phyloP scores from a whole-genome alignment of 441 rosid genomes.

The Adansonia madagascariensis region DNA sequence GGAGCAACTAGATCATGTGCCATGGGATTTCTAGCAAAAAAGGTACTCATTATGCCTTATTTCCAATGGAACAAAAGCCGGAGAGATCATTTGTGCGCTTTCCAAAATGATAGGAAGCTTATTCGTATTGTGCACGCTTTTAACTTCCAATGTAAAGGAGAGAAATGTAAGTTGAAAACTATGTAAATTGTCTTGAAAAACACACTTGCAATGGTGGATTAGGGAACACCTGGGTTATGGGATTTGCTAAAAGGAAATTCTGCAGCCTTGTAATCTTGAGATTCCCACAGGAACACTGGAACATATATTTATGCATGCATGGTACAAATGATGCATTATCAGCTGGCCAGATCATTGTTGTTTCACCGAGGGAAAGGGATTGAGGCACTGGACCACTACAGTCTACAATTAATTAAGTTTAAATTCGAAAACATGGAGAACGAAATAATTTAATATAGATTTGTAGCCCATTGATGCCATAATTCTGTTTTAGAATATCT shows the following conservation, averaged over 20 bases:
- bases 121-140: background rate
- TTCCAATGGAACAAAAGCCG: conserved; percentile 11
- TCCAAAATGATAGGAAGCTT: conserved; percentile 9
- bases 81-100: background rate
- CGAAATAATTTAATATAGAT: background rate
- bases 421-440: background rate
- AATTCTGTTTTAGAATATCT: no score
- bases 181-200: background rate
- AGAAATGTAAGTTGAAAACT: background rate
- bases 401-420: background rate
- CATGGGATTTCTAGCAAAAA: background rate
- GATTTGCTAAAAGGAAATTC: background rate
- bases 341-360: background rate
- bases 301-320: conserved; percentile 16
- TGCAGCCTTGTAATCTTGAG: background rate
- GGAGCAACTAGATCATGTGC: background rate
- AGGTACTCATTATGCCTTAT: background rate
- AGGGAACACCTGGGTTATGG: conserved; percentile 10
- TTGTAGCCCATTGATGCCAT: background rate
- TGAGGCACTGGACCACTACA: conserved; percentile 7
- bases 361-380: background rate
- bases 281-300: background rate
- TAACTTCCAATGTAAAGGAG: background rate
- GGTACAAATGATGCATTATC: background rate
- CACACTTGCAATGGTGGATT: background rate